Evolutionary conservation across 2,329 filamentous ascomycete species (phyloP).

Genomic region (Ophiocordyceps sinensis): DNA sequence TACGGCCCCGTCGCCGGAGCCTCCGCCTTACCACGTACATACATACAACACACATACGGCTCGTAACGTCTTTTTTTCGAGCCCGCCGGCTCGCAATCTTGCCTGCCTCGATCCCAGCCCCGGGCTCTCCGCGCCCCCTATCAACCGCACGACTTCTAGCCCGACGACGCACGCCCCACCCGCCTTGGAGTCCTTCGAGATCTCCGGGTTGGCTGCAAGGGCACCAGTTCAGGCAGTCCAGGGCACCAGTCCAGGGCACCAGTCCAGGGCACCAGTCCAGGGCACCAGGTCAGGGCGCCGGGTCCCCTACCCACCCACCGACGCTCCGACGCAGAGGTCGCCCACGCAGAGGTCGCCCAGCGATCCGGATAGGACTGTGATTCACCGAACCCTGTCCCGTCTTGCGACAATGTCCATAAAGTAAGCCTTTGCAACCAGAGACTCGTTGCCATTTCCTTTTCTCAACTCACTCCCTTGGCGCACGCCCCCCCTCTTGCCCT

Average conservation of each 20-base stretch:
- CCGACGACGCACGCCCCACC: constrained; percentile 1
- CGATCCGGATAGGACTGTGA: constrained; percentile 9
- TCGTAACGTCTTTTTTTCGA: too few species aligned
- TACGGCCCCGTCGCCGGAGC: too few species aligned
- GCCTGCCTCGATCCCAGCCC: not conserved
- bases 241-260: too few species aligned
- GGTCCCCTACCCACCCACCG: not conserved
- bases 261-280: too few species aligned
- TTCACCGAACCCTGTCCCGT: constrained; percentile 16
- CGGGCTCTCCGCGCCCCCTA: not conserved
- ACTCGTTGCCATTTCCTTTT: constrained; percentile 2
- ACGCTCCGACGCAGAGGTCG: not conserved
- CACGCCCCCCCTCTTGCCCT: constrained; percentile 2
- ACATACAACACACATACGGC: too few species aligned
- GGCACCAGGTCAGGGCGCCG: not conserved
- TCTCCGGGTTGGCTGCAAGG: not conserved
- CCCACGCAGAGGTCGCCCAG: constrained; percentile 2
- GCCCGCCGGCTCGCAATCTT: not conserved
- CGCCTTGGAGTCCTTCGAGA: not conserved
- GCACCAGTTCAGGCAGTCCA: too few species aligned
- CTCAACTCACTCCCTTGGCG: constrained; percentile 2
- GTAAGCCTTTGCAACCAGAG: constrained; percentile 22
- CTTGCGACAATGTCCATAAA: constrained; percentile 37
- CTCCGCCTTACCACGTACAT: too few species aligned
- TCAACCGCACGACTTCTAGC: constrained; percentile 2